phyloP scores from a whole-genome alignment of 306 rosid genomes.

The Neltuma alba region DNA sequence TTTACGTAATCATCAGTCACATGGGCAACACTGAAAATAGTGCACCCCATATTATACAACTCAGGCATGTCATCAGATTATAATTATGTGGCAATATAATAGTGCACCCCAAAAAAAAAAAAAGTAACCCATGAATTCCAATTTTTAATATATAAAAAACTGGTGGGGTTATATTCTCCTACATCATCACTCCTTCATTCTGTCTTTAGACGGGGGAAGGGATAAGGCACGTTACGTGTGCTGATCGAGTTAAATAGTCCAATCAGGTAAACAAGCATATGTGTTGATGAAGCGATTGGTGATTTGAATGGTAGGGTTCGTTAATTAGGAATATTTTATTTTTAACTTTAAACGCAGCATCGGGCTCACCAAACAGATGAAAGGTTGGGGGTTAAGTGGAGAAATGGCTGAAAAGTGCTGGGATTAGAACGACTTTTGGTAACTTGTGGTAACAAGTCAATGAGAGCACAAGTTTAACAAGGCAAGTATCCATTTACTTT shows the following conservation, averaged over 20 bases:
- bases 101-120: too few relatives aligned
- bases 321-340: not conserved
- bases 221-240: too few relatives aligned
- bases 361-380: not conserved
- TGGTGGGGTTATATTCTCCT: not conserved
- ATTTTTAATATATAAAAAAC: too few relatives aligned
- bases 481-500: slow-evolving; percentile 26
- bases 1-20: not conserved
- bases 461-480: slow-evolving; percentile 31
- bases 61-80: not conserved
- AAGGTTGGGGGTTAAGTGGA: slow-evolving; percentile 2
- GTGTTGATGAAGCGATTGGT: not conserved
- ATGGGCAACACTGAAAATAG: not conserved
- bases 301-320: not conserved
- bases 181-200: not conserved
- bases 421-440: slow-evolving; percentile 7
- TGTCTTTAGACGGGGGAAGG: too few relatives aligned
- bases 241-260: not conserved
- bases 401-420: slow-evolving; percentile 1
- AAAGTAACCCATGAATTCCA: not conserved
- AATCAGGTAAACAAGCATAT: not conserved
- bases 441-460: slow-evolving; percentile 12
- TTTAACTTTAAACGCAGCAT: not conserved
- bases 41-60: not conserved
- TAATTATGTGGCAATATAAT: not conserved